Base-by-base conservation (phyloP, 176 grass and related monocot genomes). In the Avena eriantha region DNA sequence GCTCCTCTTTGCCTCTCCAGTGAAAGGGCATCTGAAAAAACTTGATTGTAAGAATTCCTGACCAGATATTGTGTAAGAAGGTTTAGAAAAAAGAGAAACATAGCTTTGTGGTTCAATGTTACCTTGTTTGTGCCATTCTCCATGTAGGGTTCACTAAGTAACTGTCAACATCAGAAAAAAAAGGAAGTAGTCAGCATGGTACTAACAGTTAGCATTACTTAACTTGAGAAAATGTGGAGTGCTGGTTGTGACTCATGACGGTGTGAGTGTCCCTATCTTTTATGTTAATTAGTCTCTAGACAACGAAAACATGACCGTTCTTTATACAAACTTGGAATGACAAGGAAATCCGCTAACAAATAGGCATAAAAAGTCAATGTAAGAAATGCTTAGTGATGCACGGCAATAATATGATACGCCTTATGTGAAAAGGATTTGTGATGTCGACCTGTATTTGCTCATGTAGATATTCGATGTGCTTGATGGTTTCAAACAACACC, bases 401-500 rank as follows among this genome's bases (percentile, higher is more conserved):
- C 13, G 1, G 31, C 31, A 61, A 33, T 63, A 64, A 61, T 61
- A 12, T 54, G 31, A 29, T 59, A 51, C 12, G 26, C 56, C 2
- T 33, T 16, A 36, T 31, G 45, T 61, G 57, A 76, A 54, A 71
- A 29, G 41, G 31, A 66, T 43, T 7, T 41, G 43, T 75, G 78
- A 86, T 47, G 7, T 23, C 76, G 23, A 94, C 95, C 95, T 89
- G 90, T 69, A 94, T 85, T 86, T 97, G 88, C 59, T 93, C 92
- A 39, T 97, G 95, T 80, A 97, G 84, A 92, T 89, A 80, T 82
- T 76, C 89, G 35, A 97, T 92, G 57, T 92, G 94, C 50, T 89
- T 92, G 79, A 94, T 91, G 71, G 95, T 91, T 80, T 97, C 95
- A 53, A 84, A 57, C 46, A 97, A 88, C 63, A 97, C 95, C 67